phyloP scores from a whole-genome alignment of 139 green algal species.

The Asterochloris sp. region DNA sequence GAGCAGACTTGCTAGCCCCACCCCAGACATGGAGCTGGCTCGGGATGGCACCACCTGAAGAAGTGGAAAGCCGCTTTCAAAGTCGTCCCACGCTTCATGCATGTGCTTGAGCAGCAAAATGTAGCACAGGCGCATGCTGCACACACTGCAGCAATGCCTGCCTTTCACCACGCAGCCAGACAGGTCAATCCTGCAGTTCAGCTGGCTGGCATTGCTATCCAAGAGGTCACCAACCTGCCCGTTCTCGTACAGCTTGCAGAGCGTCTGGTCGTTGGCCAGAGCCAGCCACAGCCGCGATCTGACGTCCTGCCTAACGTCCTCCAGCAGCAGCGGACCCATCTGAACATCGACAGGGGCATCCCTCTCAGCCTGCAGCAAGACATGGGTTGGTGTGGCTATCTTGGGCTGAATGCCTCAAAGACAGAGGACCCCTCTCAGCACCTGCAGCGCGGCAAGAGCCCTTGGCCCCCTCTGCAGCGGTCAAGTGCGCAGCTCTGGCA shows the following conservation, averaged over 20 bases:
- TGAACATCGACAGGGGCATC: conserved; percentile 58
- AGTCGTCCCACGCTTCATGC: no score
- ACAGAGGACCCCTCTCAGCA: background rate
- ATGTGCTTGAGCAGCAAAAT: no score
- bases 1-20: no score
- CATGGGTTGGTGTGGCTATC: background rate
- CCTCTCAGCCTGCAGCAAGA: conserved; percentile 17
- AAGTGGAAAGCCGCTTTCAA: no score
- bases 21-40: no score
- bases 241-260: conserved; percentile 32
- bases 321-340: conserved; percentile 57
- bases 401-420: background rate
- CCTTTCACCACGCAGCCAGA: no score
- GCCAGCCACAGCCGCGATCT: conserved; percentile 76
- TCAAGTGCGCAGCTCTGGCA: no score
- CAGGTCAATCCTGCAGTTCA: no score
- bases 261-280: conserved; percentile 47
- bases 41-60: no score
- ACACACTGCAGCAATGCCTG: no score
- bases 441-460: background rate
- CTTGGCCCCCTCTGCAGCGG: background rate
- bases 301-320: conserved; percentile 78
- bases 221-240: conserved; percentile 6
- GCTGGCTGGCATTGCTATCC: background rate
- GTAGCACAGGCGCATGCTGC: no score